Base-by-base conservation (phyloP, 192 early-diverging fungal genomes). In the Podila horticola region DNA sequence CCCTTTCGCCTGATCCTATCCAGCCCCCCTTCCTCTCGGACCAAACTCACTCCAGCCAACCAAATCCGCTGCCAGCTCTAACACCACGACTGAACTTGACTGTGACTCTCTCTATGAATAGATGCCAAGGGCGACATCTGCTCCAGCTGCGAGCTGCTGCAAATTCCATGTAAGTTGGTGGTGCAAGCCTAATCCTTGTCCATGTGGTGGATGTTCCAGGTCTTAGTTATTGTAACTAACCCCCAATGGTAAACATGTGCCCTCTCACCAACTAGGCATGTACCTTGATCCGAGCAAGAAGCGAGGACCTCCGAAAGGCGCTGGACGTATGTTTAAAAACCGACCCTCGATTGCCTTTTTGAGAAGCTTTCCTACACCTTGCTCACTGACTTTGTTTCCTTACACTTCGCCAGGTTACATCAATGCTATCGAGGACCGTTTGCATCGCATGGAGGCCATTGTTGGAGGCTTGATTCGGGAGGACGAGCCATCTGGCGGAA, bases 361-460 rank as follows among this genome's bases (percentile, higher is more conserved):
- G 13, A 17, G 41, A 12, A 17, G 19, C 15, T 45, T 45, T 34
- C 4, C 55, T 22, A 10, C 63, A 36, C 26, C 63, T 24, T 15
- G 41, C 41, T n/a, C n/a, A 12, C 41, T 12, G 41, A 45, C 41
- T 12, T 45, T 45, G 11, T 45, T 45, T 45, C 41, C 8, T 45
- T 45, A 11, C 41, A 1, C 13, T 45, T 45, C 41, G 15, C 41
- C 57, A 82, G 94, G 94, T 29, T 95, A 96, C 69, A 95, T 96
- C 48, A 94, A 95, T 64, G 92, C 90, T 20, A 94, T 96, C 31
- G 94, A 96, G 67, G 88, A 86, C 63, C 79, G 93, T 52, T 81
- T 96, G 49, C 89, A 91, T 75, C 88, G 88, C 50, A 86, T 93
- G 72, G 94, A 96, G 73, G 84, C 87, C 51, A 87, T 94, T 29